phyloP scores from a whole-genome alignment of 2,329 filamentous ascomycete species.

The Zymoseptoria tritici region DNA sequence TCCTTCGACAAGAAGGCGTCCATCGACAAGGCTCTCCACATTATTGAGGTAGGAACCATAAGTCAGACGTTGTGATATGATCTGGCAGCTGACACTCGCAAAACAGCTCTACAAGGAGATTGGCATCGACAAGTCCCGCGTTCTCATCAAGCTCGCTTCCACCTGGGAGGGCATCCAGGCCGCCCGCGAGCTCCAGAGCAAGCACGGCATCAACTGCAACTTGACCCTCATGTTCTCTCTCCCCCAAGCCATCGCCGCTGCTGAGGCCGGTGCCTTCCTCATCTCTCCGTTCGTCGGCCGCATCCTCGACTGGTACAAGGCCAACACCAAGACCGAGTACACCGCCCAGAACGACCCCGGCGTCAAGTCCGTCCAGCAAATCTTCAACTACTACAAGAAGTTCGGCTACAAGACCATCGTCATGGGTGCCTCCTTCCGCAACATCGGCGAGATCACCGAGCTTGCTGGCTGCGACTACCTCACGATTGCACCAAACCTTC shows the following conservation, averaged over 20 bases:
- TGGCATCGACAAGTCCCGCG: conserved; percentile 85
- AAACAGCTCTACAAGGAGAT: conserved; percentile 82
- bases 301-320: conserved; percentile 99
- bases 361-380: conserved; percentile 84
- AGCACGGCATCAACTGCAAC: conserved; percentile 98
- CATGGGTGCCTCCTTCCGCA: conserved; percentile 99
- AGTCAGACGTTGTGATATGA: neutral
- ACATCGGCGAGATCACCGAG: conserved; percentile 92
- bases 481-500: conserved; percentile 91
- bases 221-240: conserved; percentile 97
- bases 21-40: conserved; percentile 90
- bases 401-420: conserved; percentile 98
- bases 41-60: conserved; percentile 71
- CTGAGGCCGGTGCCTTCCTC: conserved; percentile 91
- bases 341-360: conserved; percentile 83
- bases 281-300: conserved; percentile 99
- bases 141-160: conserved; percentile 98
- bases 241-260: conserved; percentile 88
- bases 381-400: conserved; percentile 99
- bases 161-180: conserved; percentile 99
- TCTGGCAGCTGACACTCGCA: conserved; percentile 19
- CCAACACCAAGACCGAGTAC: conserved; percentile 88
- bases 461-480: conserved; percentile 97
- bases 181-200: conserved; percentile 87
- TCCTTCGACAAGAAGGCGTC: conserved; percentile 92